Conservation (phyloP, 495 filamentous ascomycete species). For the Pseudevernia furfuracea region DNA sequence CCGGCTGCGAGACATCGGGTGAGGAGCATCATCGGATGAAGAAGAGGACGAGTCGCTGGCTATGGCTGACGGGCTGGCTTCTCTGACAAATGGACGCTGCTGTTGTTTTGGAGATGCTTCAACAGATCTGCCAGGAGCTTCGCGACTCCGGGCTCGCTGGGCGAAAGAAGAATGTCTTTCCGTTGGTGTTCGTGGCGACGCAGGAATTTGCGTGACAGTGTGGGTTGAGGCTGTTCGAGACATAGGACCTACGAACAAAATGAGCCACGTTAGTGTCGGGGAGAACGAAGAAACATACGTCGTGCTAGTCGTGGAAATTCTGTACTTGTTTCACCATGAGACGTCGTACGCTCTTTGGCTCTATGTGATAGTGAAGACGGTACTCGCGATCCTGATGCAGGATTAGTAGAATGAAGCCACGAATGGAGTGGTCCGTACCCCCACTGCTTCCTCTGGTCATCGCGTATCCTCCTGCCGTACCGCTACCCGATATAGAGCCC, state of each 20-base stretch:
- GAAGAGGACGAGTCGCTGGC: constrained; percentile 37
- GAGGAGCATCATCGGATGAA: constrained; percentile 37
- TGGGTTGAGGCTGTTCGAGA: constrained; percentile 41
- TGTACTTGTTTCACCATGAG: constrained; percentile 22
- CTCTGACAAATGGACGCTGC: constrained; percentile 25
- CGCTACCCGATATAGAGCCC: constrained; percentile 44
- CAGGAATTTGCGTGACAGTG: constrained; percentile 36
- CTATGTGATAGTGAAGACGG: constrained; percentile 58
- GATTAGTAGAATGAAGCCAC: constrained; percentile 14
- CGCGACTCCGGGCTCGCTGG: constrained; percentile 19
- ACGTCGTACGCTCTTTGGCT: constrained; percentile 47
- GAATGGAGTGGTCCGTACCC: constrained; percentile 35
- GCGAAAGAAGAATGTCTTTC: constrained; percentile 12
- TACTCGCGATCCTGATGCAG: constrained; percentile 41
- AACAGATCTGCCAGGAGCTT: constrained; percentile 14
- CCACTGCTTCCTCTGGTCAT: constrained; percentile 52
- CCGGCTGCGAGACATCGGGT: constrained; percentile 29
- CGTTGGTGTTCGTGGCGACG: constrained; percentile 9
- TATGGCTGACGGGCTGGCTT: constrained; percentile 27
- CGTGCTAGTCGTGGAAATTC: constrained; percentile 4
- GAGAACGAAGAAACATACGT: not conserved
- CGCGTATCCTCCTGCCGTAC: constrained; percentile 45
- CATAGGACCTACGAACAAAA: constrained; percentile 23
- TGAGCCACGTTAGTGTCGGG: not conserved
- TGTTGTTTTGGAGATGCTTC: constrained; percentile 16